These are phyloP conservation scores for Liriodendron chinense DNA, from an alignment of 164 flowering plant species.

Conservation along the genomic window DNA sequence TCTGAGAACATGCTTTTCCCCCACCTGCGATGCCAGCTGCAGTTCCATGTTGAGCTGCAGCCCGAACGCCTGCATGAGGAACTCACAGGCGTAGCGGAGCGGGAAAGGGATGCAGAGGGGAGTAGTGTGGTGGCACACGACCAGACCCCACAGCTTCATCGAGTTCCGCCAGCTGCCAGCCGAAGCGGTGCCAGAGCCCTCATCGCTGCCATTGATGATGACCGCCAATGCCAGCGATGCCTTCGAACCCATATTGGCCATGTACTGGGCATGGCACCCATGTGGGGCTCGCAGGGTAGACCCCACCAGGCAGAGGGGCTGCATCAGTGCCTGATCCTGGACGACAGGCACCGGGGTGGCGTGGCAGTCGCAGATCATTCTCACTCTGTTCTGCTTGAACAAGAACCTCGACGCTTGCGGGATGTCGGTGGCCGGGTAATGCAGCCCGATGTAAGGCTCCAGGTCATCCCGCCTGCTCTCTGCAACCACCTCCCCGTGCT, in stretches of 20 bases:
- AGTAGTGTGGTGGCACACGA: conserved; percentile 92
- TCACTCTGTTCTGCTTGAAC: conserved; percentile 86
- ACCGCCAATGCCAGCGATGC: conserved; percentile 92
- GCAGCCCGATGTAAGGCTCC: conserved; percentile 89
- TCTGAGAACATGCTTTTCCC: conserved; percentile 74
- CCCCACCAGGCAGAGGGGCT: conserved; percentile 87
- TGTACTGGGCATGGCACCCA: conserved; percentile 94
- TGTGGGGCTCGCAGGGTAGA: conserved; percentile 95
- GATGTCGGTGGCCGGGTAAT: conserved; percentile 94
- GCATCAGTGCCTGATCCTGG: conserved; percentile 71
- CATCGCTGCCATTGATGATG: conserved; percentile 72
- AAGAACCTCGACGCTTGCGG: conserved; percentile 95
- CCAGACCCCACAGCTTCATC: conserved; percentile 91
- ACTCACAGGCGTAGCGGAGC: conserved; percentile 93
- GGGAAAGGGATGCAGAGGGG: conserved; percentile 83
- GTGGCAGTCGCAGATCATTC: conserved; percentile 91
- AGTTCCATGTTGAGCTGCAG: conserved; percentile 93
- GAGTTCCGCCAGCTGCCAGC: conserved; percentile 42
- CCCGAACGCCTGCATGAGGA: conserved; percentile 95
- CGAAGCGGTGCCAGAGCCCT: conserved; percentile 21
- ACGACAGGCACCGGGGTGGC: conserved; percentile 58
- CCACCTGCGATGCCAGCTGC: conserved; percentile 67
- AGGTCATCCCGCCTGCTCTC: conserved; percentile 75
- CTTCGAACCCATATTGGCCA: conserved; percentile 94
- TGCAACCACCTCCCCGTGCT: conserved; percentile 96